Evolutionary conservation across 192 early-diverging fungal species (phyloP).

Genomic region (Coemansia sp.): DNA sequence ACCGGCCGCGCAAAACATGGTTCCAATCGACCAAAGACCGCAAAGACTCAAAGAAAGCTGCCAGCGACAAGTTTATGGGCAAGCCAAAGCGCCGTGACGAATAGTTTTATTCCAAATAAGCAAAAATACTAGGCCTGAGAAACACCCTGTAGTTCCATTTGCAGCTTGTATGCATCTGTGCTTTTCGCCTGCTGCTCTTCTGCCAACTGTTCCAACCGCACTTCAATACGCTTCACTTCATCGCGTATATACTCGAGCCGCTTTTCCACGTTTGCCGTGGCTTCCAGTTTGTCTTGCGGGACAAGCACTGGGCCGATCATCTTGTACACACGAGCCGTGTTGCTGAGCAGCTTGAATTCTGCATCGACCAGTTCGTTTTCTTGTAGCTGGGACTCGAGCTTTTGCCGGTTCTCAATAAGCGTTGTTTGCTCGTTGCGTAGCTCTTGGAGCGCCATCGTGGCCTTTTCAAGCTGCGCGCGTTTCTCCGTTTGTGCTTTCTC

Average conservation of each 20-base stretch:
- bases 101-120: neutral
- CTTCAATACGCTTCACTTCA: constrained; percentile 87
- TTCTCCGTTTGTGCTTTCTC: constrained; percentile 7
- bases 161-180: constrained; percentile 62
- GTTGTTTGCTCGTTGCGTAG: constrained; percentile 76
- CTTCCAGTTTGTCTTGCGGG: constrained; percentile 87
- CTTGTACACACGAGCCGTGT: constrained; percentile 88
- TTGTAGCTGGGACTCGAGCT: constrained; percentile 92
- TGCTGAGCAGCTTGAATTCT: constrained; percentile 84
- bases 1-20: constrained; percentile 89
- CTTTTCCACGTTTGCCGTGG: constrained; percentile 84
- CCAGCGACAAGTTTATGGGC: constrained; percentile 5
- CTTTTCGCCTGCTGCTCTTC: constrained; percentile 84
- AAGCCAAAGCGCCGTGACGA: neutral
- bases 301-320: constrained; percentile 94
- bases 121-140: constrained; percentile 10
- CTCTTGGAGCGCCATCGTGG: constrained; percentile 67
- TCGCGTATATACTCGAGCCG: constrained; percentile 85
- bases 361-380: constrained; percentile 92
- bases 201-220: constrained; percentile 72
- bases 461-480: constrained; percentile 63
- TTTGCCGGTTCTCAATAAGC: constrained; percentile 70
- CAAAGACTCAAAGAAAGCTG: constrained; percentile 55
- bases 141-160: constrained; percentile 46
- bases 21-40: constrained; percentile 85